Base-by-base conservation (phyloP, 2,329 filamentous ascomycete genomes). In the Cladorrhinum sp. region DNA sequence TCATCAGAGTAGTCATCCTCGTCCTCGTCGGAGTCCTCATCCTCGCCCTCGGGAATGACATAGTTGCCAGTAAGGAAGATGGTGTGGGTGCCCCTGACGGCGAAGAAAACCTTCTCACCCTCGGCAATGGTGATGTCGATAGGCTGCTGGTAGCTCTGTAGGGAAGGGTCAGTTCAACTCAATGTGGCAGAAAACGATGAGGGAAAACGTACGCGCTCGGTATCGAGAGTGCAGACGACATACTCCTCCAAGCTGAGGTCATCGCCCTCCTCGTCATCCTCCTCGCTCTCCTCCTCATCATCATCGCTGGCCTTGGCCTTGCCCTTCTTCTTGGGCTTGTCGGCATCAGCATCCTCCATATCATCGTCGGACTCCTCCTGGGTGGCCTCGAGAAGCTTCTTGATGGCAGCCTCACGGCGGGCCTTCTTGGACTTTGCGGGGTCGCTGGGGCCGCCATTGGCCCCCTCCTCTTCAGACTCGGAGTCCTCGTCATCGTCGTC, bases 51-150 rank as follows among this genome's bases (percentile, higher is more conserved):
- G 64, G 86, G 81, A 72, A 95, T 85, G 68, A 99, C 85, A 78
- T 96, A 98, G 86, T 99, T 99, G 70, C 95, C 95, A 65, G 94
- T 98, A 63, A 99, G 85, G 79, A 89, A 95, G 72, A 99, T 83
- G 66, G 90, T 86, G 83, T 97, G 92, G 65, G 91, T 95, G 70
- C 95, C 95, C 64, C 85, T 87, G 67, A 96, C 92, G 73, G 90
- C 86, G 82, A 99, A 98, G 83, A 91, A 96, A 67, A 97, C 88
- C 69, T 86, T 86, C 82, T 99, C 95, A 69, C 90, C 86, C 75
- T 96, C 90, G 70, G 86, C 87, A 73, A 99, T 86, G 66, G 91
- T 95, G 76, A 99, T 91, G 77, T 99, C 92, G 62, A 99, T 86
- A 53, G 95, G 80, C 79, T 99, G 96, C 79, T 99, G 95, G 84